Evolutionary conservation across 1,139 yeast genomes (phyloP).

Genomic region (Hemisphaericaspora lyxosophila): DNA sequence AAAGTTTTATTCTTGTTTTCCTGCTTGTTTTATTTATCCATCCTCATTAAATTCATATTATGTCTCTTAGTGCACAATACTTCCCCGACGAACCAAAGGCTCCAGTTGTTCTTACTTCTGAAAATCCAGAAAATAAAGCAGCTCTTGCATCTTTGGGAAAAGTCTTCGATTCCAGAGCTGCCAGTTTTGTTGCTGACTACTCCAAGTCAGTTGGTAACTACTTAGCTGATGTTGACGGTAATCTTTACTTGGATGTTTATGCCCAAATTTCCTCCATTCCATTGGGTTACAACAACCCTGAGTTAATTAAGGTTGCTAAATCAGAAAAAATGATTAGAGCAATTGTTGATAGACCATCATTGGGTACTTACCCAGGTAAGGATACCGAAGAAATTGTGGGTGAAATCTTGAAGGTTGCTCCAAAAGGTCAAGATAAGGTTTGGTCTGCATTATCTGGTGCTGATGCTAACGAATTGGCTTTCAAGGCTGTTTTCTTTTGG

Average conservation of each 20-base stretch:
- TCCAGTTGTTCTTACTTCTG: constrained; percentile 51
- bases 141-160: constrained; percentile 48
- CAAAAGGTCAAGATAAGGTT: constrained; percentile 63
- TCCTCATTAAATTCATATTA: constrained; percentile 8
- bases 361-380: constrained; percentile 70
- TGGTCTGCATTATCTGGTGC: constrained; percentile 84
- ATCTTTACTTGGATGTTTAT: constrained; percentile 64
- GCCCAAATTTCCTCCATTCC: constrained; percentile 80
- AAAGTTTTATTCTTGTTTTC: not conserved
- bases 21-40: not conserved
- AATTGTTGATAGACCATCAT: constrained; percentile 73
- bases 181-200: constrained; percentile 69
- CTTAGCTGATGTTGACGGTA: constrained; percentile 71
- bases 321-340: constrained; percentile 67
- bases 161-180: constrained; percentile 65
- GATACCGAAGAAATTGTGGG: constrained; percentile 59
- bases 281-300: constrained; percentile 79
- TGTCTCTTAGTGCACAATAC: constrained; percentile 52
- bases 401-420: constrained; percentile 63
- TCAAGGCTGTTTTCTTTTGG: constrained; percentile 80
- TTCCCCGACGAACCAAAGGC: constrained; percentile 67
- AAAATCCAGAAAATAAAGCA: constrained; percentile 53
- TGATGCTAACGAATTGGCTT: constrained; percentile 82
- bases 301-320: constrained; percentile 58
- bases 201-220: constrained; percentile 69